Base-by-base conservation (phyloP, 768 basidiomycete genomes). In the Suillus brevipes region DNA sequence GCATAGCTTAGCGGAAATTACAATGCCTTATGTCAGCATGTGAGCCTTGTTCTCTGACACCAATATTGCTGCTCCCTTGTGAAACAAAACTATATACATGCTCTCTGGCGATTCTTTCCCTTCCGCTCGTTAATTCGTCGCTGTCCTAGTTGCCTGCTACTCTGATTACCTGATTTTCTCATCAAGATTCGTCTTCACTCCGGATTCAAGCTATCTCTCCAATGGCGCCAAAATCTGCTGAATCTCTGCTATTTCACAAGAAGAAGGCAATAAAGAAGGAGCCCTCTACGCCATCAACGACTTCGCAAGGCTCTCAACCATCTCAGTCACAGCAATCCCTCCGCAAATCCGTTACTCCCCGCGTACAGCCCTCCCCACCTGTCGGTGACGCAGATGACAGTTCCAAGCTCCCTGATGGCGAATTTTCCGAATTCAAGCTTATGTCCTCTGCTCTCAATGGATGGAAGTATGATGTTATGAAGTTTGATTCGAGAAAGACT, bases 401-500 rank as follows among this genome's bases (percentile, higher is more conserved):
- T 9, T 72, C 85, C 58, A 80, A 84, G 65, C 83, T 89, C 49
- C 90, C 90, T 43, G 86, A 89, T 47, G 86, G 87, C 67, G 82
- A 87, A 0, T 94, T 79, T 78, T 83, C 86, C 67, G 92, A 94
- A 74, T 95, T 87, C 80, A 85, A 84, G 72, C 85, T 95, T 71
- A 84, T 92, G 75, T 91, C 91, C 8, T 89, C 90, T 36, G 85
- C 87, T 18, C 85, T 90, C 73, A 91, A 91, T 73, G 91, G 90
- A 34, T 94, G 92, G 92, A 92, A 91, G 73, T 92, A 94, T 83
- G 91, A 95, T 78, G 87, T 95, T 65, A 93, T 95, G 90, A 94
- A 94, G 77, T 94, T 96, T 74, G 88, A 92, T 75, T 87, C 88
- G 40, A 84, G 89, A 64, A 89, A 89, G 71, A 80, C 83, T 18